Percentiles rank a stretch among this genome's conserved stretches.
Conservation (phyloP, 129 eudicot genomes). For the Chrysanthemum lavandulifolium region DNA sequence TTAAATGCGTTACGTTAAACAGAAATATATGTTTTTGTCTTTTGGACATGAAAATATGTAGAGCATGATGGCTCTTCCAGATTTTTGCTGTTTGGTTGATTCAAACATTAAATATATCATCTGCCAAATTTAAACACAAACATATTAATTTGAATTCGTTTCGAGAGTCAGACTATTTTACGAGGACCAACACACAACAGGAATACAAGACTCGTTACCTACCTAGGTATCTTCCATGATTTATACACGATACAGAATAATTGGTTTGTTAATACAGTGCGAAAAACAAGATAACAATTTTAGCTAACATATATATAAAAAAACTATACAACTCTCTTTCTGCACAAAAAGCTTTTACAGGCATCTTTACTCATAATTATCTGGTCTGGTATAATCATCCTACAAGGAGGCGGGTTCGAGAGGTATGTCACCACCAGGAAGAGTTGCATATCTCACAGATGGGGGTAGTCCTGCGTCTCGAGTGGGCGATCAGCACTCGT, state of each 20-base stretch:
- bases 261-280: background rate
- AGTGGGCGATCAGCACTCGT: background rate
- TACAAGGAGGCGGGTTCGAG: slow-evolving; percentile 35
- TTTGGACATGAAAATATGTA: too few relatives aligned
- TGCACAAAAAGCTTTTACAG: background rate
- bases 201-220: slow-evolving; percentile 15
- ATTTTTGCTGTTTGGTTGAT: too few relatives aligned
- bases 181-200: background rate
- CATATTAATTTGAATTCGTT: slow-evolving; percentile 12
- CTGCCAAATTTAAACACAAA: background rate
- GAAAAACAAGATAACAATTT: slow-evolving; percentile 2
- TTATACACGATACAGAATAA: slow-evolving; percentile 19
- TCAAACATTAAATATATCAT: too few relatives aligned
- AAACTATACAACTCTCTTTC: slow-evolving; percentile 27
- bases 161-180: slow-evolving; percentile 7
- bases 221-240: slow-evolving; percentile 17
- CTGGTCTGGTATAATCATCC: slow-evolving; percentile 40
- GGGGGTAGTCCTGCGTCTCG: slow-evolving; percentile 27
- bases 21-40: too few relatives aligned
- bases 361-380: slow-evolving; percentile 39
- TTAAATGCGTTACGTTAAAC: too few relatives aligned
- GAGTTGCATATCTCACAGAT: slow-evolving; percentile 29
- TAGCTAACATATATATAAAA: slow-evolving; percentile 19
- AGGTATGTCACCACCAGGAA: slow-evolving; percentile 36
- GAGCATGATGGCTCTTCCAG: too few relatives aligned